phyloP scores from a whole-genome alignment of 1,139 yeast genomes.

The Starmera stellimalicola region DNA sequence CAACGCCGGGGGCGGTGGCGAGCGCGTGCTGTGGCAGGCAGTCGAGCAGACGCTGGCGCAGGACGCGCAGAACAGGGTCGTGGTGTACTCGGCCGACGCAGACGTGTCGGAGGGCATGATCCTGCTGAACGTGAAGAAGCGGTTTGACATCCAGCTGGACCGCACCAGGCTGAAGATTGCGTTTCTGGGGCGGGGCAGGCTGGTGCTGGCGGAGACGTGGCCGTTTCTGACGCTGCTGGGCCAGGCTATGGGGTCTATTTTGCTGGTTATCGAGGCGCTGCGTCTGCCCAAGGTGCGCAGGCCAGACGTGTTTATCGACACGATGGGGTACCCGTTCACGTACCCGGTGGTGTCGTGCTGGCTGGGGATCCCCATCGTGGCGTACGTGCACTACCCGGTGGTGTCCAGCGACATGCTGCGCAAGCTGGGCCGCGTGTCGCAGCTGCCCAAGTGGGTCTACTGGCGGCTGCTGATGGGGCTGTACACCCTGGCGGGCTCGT shows the following conservation, averaged over 20 bases:
- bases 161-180: slow-evolving; percentile 57
- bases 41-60: slow-evolving; percentile 57
- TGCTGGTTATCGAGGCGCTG: slow-evolving; percentile 66
- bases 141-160: slow-evolving; percentile 57
- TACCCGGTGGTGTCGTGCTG: slow-evolving; percentile 52
- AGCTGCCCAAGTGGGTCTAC: slow-evolving; percentile 46
- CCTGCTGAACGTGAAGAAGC: slow-evolving; percentile 43
- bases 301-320: slow-evolving; percentile 92
- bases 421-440: slow-evolving; percentile 33
- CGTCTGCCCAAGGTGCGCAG: slow-evolving; percentile 29
- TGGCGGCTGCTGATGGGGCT: slow-evolving; percentile 58
- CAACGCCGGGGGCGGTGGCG: slow-evolving; percentile 98
- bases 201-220: slow-evolving; percentile 71
- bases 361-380: slow-evolving; percentile 62
- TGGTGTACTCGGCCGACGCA: slow-evolving; percentile 66
- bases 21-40: slow-evolving; percentile 93
- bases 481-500: slow-evolving; percentile 61
- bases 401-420: slow-evolving; percentile 80
- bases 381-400: slow-evolving; percentile 92
- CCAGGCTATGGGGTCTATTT: slow-evolving; percentile 73
- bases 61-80: slow-evolving; percentile 46
- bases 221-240: slow-evolving; percentile 73
- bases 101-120: slow-evolving; percentile 43
- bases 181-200: slow-evolving; percentile 49
- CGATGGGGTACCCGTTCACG: slow-evolving; percentile 87